phyloP scores from a whole-genome alignment of 768 basidiomycete species.

The Hortiboletus campestris region DNA sequence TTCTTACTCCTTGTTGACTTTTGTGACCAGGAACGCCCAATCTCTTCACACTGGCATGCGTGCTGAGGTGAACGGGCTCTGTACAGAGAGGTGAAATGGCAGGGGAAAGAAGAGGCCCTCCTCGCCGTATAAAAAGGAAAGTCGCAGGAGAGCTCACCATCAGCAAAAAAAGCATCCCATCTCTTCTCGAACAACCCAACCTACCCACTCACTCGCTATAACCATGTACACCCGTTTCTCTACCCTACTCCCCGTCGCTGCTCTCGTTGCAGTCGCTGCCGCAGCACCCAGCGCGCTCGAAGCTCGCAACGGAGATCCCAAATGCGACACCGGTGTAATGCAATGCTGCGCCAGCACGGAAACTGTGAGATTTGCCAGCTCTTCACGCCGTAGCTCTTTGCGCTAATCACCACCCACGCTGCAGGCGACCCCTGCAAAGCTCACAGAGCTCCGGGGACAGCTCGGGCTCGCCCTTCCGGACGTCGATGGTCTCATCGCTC shows the following conservation, averaged over 20 bases:
- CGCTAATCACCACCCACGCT: background rate
- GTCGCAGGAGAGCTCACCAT: background rate
- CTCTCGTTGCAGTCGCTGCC: background rate
- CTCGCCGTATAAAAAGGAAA: slow-evolving; percentile 6
- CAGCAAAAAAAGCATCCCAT: background rate
- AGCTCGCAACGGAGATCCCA: background rate
- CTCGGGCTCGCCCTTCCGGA: background rate
- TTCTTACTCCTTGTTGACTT: background rate
- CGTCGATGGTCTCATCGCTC: background rate
- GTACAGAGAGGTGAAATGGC: background rate
- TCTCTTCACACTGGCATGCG: background rate
- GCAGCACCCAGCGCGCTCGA: slow-evolving; percentile 10
- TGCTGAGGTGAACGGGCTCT: background rate
- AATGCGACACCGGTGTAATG: slow-evolving; percentile 9
- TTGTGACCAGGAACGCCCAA: background rate
- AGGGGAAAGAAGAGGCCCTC: background rate
- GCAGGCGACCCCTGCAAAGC: background rate
- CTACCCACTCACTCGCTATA: background rate
- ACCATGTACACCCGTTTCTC: slow-evolving; percentile 8
- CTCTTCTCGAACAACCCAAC: background rate
- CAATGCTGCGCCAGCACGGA: slow-evolving; percentile 12
- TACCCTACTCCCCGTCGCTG: slow-evolving; percentile 7
- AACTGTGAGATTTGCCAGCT: background rate
- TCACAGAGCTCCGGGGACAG: background rate
- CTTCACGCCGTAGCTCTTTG: no score